Percentiles rank a stretch among this genome's conserved stretches.
Conservation (phyloP, 2,329 filamentous ascomycete species). For the Amphichorda felina region DNA sequence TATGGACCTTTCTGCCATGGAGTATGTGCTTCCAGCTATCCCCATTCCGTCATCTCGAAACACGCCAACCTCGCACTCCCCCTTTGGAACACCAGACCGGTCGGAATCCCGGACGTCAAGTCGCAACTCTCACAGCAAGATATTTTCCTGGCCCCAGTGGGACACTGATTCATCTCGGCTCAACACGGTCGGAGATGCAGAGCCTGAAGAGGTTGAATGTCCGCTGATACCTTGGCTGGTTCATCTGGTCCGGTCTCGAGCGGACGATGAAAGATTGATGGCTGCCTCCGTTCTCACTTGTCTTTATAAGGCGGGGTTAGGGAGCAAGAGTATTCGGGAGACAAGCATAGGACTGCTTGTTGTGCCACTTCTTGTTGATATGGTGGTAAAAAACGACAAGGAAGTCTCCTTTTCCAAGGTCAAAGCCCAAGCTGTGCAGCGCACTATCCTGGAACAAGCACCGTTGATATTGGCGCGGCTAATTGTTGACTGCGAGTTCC, state of each 20-base stretch:
- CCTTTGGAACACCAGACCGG: constrained; percentile 9
- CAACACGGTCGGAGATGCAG: constrained; percentile 14
- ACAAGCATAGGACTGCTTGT: constrained; percentile 53
- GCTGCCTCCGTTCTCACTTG: constrained; percentile 58
- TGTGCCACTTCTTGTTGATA: constrained; percentile 55
- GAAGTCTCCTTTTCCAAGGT: constrained; percentile 17
- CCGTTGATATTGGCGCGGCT: constrained; percentile 68
- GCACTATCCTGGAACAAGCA: constrained; percentile 51
- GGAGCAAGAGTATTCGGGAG: constrained; percentile 48
- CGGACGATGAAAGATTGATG: constrained; percentile 50
- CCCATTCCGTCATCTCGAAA: constrained; percentile 27
- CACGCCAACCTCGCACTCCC: constrained; percentile 10
- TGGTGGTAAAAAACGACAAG: constrained; percentile 31
- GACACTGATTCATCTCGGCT: constrained; percentile 1
- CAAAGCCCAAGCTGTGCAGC: constrained; percentile 9
- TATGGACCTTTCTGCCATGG: constrained; percentile 42
- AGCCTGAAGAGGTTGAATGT: constrained; percentile 52
- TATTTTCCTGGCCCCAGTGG: neutral
- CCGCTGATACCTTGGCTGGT: constrained; percentile 66
- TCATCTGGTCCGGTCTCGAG: constrained; percentile 43
- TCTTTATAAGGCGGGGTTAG: constrained; percentile 56
- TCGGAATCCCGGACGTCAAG: constrained; percentile 12
- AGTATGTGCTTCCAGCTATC: constrained; percentile 49
- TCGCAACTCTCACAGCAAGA: neutral
- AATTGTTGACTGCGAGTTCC: constrained; percentile 62